Evolutionary conservation across 2,329 filamentous ascomycete genomes (phyloP).

Genomic region (Sordariomycetes sp.): DNA sequence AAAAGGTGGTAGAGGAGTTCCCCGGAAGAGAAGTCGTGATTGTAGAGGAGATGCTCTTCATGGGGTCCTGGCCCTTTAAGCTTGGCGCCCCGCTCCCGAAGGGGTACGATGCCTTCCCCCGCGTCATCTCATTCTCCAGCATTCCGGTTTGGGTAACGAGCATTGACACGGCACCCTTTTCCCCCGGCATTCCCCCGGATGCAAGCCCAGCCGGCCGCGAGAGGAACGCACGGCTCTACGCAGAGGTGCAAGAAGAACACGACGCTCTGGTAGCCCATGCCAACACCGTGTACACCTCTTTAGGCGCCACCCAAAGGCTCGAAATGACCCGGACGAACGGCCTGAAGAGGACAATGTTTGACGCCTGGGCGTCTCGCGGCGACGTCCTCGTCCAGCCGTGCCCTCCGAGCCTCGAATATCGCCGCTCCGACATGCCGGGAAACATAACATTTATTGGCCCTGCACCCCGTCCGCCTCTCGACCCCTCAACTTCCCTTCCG

Average conservation of each 20-base stretch:
- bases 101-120: slow-evolving; percentile 20
- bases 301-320: slow-evolving; percentile 14
- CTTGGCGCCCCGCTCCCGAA: slow-evolving; percentile 21
- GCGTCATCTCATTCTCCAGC: slow-evolving; percentile 23
- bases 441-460: slow-evolving; percentile 29
- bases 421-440: slow-evolving; percentile 18
- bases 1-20: slow-evolving; percentile 16
- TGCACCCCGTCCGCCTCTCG: slow-evolving; percentile 17
- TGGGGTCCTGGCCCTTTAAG: slow-evolving; percentile 21
- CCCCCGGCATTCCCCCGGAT: slow-evolving; percentile 22
- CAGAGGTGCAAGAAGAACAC: slow-evolving; percentile 13
- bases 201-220: slow-evolving; percentile 18
- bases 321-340: slow-evolving; percentile 2
- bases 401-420: slow-evolving; percentile 23
- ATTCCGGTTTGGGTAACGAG: slow-evolving; percentile 21
- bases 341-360: slow-evolving; percentile 9
- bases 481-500: slow-evolving; percentile 18
- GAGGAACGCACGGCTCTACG: slow-evolving; percentile 16
- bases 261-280: slow-evolving; percentile 10
- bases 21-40: slow-evolving; percentile 24
- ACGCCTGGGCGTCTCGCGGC: slow-evolving; percentile 14
- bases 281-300: slow-evolving; percentile 12
- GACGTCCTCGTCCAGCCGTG: slow-evolving; percentile 23
- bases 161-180: slow-evolving; percentile 23
- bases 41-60: slow-evolving; percentile 24